Percentiles rank a stretch among this genome's conserved stretches.
Conservation (phyloP, 2,329 filamentous ascomycete genomes). For the Aspergillus ochraceoroseus region DNA sequence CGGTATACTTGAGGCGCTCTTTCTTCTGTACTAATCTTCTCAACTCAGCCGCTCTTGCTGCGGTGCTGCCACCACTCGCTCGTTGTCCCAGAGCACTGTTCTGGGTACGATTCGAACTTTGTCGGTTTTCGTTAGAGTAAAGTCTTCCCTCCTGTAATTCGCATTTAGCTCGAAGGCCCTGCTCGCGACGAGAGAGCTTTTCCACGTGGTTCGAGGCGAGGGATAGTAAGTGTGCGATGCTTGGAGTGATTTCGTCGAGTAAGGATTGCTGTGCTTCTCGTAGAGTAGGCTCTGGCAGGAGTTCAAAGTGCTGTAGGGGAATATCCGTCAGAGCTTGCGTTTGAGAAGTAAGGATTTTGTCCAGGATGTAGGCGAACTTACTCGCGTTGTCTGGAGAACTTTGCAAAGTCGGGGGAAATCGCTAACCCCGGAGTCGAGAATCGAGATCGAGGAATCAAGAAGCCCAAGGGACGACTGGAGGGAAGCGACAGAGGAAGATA, state of each 20-base stretch:
- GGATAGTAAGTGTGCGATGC: constrained; percentile 70
- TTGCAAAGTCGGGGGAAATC: constrained; percentile 60
- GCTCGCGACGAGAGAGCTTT: constrained; percentile 74
- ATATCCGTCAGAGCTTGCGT: no score
- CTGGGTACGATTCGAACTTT: constrained; percentile 20
- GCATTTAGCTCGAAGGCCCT: constrained; percentile 73
- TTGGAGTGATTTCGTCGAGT: constrained; percentile 83
- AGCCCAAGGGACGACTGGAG: constrained; percentile 57
- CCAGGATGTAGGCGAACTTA: constrained; percentile 44
- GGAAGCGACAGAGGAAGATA: constrained; percentile 57
- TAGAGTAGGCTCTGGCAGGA: constrained; percentile 79
- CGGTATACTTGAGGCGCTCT: constrained; percentile 78
- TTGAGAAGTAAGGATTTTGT: neutral
- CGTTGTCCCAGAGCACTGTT: constrained; percentile 21
- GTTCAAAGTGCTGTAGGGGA: constrained; percentile 85
- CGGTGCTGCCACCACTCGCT: constrained; percentile 22
- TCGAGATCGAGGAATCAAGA: constrained; percentile 59
- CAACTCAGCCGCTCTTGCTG: constrained; percentile 54
- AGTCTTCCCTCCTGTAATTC: constrained; percentile 76
- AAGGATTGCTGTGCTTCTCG: constrained; percentile 76
- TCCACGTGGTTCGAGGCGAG: constrained; percentile 80
- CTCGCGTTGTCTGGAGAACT: constrained; percentile 59
- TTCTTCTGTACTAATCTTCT: constrained; percentile 72
- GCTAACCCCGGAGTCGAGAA: constrained; percentile 58
- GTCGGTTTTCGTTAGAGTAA: constrained; percentile 39